Evolutionary conservation across 345 rosid species (phyloP), one percentile per base, ranked within the genome.

Genomic region (Triadica sebifera): DNA sequence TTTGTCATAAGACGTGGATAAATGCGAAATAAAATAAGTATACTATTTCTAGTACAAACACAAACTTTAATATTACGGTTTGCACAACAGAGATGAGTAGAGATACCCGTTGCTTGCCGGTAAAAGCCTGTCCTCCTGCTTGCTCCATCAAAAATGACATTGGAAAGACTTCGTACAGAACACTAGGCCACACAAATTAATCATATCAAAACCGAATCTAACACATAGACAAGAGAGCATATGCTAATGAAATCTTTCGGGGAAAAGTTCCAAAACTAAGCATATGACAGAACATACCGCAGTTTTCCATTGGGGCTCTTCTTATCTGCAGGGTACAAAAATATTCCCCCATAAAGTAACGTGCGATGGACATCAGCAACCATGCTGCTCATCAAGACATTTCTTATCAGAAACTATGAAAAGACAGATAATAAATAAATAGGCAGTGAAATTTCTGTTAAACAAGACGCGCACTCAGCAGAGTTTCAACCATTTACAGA

Each of bases 341-440:
- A 95, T 81, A 93, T 82, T 39, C 99, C 99, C 53, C 98, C 98
- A 74, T 93, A 95, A 4, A 95, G 98, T 74, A 95, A 81, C 0
- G 98, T 95, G 70, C 98, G 96, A 81, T 93, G 99, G 76, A 95
- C 97, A 83, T 95, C 99, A 0, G 99, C 99, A 53, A 95, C 99
- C 99, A 95, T 95, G 85, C 98, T 93, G 86, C 65, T 72, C 49
- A 73, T n/a, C 56, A 75, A 24, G 41, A 71, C 67, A 7, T 39
- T 53, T 8, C 69, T 53, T 22, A 51, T 70, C 58, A 70, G 12
- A 76, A 78, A 67, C 52, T 20, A 47, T 0, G 55, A 49, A 29
- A 29, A 68, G 11, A 20, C 45, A 72, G 22, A 59, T 46, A 17
- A 19, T 0, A 45, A 70, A 41, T 10, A 56, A 37, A 58, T 11